A percentile compares a stretch with the other conserved stretches of the same genome.
Conservation (phyloP, 2,329 filamentous ascomycete species). For the Coniochaeta ligniaria region DNA sequence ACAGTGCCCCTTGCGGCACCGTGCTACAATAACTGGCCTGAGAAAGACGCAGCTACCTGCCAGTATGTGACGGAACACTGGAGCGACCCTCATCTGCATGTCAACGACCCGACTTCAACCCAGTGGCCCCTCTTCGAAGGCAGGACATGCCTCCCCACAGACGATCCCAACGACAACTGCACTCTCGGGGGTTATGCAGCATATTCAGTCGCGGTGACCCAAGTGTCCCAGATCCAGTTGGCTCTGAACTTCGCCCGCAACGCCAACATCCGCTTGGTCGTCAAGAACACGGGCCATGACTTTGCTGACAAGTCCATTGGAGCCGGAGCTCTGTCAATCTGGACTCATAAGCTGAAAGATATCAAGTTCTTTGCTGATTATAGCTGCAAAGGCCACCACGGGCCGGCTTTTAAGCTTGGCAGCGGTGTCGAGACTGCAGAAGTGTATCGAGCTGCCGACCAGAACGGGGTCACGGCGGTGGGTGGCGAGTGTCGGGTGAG, state of each 20-base stretch:
- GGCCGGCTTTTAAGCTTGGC: slow-evolving; percentile 27
- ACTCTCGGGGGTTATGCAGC: slow-evolving; percentile 32
- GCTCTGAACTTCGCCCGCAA: slow-evolving; percentile 39
- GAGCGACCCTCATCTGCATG: slow-evolving; percentile 13
- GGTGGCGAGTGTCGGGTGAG: slow-evolving; percentile 38
- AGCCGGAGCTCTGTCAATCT: slow-evolving; percentile 23
- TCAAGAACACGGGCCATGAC: slow-evolving; percentile 45
- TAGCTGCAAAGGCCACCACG: slow-evolving; percentile 5
- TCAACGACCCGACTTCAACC: slow-evolving; percentile 23
- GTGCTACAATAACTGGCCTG: slow-evolving; percentile 40
- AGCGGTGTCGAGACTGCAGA: slow-evolving; percentile 44
- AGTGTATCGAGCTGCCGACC: slow-evolving; percentile 39
- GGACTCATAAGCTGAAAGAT: slow-evolving; percentile 22
- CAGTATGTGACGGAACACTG: slow-evolving; percentile 25
- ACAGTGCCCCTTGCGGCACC: slow-evolving; percentile 43
- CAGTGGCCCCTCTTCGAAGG: slow-evolving; percentile 24
- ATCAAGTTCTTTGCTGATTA: slow-evolving; percentile 11
- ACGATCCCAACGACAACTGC: slow-evolving; percentile 19
- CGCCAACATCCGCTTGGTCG: slow-evolving; percentile 38
- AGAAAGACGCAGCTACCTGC: slow-evolving; percentile 34
- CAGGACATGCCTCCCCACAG: slow-evolving; percentile 24
- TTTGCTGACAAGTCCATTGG: slow-evolving; percentile 28
- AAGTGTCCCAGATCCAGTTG: slow-evolving; percentile 35
- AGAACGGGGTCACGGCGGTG: slow-evolving; percentile 38
- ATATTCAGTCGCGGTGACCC: slow-evolving; percentile 33